Conservation (phyloP, 2,329 filamentous ascomycete genomes). For the Dactylellina drechsleri region DNA sequence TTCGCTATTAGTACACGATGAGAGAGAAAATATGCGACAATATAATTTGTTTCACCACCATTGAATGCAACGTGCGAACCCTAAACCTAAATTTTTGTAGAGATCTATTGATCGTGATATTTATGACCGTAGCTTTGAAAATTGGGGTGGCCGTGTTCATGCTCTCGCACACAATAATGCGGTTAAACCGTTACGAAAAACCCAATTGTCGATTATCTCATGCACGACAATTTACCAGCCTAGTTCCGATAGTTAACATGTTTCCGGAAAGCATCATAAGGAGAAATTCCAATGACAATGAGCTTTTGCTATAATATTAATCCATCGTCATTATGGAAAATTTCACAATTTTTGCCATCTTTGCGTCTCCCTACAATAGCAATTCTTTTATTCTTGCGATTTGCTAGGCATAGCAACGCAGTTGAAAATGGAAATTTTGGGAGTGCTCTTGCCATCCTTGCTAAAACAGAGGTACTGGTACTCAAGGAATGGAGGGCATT, state of each 20-base stretch:
- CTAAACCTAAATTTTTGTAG: not conserved
- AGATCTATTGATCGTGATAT: conserved; percentile 41
- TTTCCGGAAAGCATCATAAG: no score
- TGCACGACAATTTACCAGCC: no score
- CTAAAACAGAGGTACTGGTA: conserved; percentile 16
- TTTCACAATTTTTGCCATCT: not conserved
- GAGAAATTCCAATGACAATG: no score
- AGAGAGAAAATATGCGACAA: conserved; percentile 13
- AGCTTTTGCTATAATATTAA: no score
- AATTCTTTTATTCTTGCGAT: not conserved
- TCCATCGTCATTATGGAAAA: no score
- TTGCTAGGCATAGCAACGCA: not conserved
- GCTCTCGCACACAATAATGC: no score
- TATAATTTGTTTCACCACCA: not conserved
- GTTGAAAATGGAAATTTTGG: not conserved
- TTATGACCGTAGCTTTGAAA: not conserved
- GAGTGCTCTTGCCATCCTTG: conserved; percentile 9
- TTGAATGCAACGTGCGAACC: not conserved
- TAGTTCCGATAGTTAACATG: no score
- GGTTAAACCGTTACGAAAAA: no score
- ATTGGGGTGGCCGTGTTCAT: no score
- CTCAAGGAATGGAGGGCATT: conserved; percentile 19
- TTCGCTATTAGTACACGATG: no score
- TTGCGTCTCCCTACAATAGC: not conserved
- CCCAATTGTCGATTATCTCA: no score